phyloP scores from a whole-genome alignment of 176 grass and related monocot genomes.

The Triticum turgidum region DNA sequence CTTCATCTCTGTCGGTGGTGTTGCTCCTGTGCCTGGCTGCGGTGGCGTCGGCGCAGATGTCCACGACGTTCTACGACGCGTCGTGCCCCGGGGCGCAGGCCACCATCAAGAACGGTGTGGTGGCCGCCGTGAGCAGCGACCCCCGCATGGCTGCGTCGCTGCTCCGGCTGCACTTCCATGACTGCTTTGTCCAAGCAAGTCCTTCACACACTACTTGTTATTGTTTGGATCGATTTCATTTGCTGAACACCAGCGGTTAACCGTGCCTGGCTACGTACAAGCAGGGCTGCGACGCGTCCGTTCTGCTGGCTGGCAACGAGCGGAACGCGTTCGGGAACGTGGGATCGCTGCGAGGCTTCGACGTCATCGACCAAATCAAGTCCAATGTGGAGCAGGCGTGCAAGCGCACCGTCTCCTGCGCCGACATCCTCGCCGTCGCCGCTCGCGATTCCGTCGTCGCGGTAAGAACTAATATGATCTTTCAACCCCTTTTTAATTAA shows the following conservation, averaged over 20 bases:
- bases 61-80: slow-evolving; percentile 63
- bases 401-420: slow-evolving; percentile 59
- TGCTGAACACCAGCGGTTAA: too few relatives aligned
- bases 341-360: too few relatives aligned
- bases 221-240: too few relatives aligned
- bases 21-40: background rate
- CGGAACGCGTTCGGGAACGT: too few relatives aligned
- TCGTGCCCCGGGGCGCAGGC: slow-evolving; percentile 61
- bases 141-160: slow-evolving; percentile 72
- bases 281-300: too few relatives aligned
- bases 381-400: background rate
- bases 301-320: too few relatives aligned
- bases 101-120: slow-evolving; percentile 59
- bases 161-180: slow-evolving; percentile 84
- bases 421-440: slow-evolving; percentile 67
- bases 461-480: background rate
- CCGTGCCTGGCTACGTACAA: too few relatives aligned
- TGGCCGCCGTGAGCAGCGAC: slow-evolving; percentile 42
- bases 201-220: too few relatives aligned
- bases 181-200: slow-evolving; percentile 66
- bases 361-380: too few relatives aligned
- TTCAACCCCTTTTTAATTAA: too few relatives aligned
- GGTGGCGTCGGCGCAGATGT: slow-evolving; percentile 54
- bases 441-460: slow-evolving; percentile 64
- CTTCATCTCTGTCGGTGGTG: too few relatives aligned